Base-by-base conservation (phyloP, 2,329 filamentous ascomycete genomes). In the Juglanconis oblonga region DNA sequence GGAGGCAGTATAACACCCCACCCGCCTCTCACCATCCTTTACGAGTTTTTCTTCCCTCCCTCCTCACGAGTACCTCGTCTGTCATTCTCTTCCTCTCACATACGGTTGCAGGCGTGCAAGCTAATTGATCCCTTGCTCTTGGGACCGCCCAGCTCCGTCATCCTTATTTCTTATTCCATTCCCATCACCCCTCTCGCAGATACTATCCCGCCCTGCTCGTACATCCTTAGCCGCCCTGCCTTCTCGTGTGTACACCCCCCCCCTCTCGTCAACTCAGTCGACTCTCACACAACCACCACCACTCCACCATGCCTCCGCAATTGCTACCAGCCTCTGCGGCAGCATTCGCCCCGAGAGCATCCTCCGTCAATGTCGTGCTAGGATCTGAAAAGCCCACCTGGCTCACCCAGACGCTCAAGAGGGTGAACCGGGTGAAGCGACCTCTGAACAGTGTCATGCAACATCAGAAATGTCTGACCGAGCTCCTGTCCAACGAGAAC, bases 401-500 rank as follows among this genome's bases (percentile, higher is more conserved):
- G 95, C 84, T 98, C 76, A 99, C 95, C 40, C 91, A 93, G 73
- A 97, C 93, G 10, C 83, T 99, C 70, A 98, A 98, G 84, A 88
- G 95, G 75, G 92, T 97, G 79, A 98, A 97, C 83, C 87, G 90
- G 68, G 87, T 97, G 70, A 99, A 98, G 85, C 90, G 95, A 69
- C 94, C 95, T 63, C 85, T 98, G 76, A 99, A 99, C 84, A 97
- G 91, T 75, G 91, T 97, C 52, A 88, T 91, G 60, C 95, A 99
- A 76, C 95, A 98, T 79, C 92, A 93, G 69, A 87, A 91, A 81
- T 98, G 94, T 78, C 85, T 99, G 70, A 96, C 93, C 60, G 95
- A 98, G 81, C 96, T 90, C 0, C 82, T 99, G 57, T 97, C 94
- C 45, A 93, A 90, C 57, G 76, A 88, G 62, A 92, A 92, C 71